phyloP scores from a whole-genome alignment of 352 stramenopile species.

The Globisporangium echinulatum region DNA sequence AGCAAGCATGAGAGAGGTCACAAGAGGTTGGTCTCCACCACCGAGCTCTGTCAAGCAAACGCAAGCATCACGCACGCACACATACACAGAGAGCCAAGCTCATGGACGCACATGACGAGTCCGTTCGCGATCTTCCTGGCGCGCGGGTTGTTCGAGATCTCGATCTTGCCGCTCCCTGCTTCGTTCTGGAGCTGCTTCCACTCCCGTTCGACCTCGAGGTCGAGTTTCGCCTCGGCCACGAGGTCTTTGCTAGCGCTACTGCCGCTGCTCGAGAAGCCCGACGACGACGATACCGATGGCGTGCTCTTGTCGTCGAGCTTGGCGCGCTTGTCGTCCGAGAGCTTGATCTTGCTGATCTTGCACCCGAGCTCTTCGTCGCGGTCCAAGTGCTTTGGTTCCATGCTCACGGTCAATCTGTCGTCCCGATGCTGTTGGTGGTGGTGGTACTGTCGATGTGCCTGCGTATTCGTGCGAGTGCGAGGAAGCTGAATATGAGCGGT shows the following conservation, averaged over 20 bases:
- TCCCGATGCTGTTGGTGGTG: neutral
- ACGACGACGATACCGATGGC: conserved; percentile 22
- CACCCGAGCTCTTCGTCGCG: conserved; percentile 51
- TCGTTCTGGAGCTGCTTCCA: conserved; percentile 77
- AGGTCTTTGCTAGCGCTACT: conserved; percentile 22
- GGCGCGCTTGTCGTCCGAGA: conserved; percentile 40
- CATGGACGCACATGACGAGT: conserved; percentile 46
- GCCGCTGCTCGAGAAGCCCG: neutral
- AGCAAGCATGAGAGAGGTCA: neutral
- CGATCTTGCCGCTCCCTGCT: conserved; percentile 45
- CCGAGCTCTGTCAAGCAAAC: too few relatives aligned
- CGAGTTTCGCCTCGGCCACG: conserved; percentile 60
- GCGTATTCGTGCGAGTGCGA: too few relatives aligned
- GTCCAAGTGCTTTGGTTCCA: conserved; percentile 61
- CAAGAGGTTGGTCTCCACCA: too few relatives aligned
- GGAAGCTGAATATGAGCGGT: too few relatives aligned
- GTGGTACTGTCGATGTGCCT: too few relatives aligned
- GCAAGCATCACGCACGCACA: neutral
- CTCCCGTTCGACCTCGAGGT: conserved; percentile 77
- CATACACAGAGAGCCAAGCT: neutral
- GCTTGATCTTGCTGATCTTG: conserved; percentile 67
- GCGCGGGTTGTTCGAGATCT: conserved; percentile 60
- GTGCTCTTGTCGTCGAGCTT: conserved; percentile 37
- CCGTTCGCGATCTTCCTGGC: conserved; percentile 66
- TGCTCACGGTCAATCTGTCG: conserved; percentile 7